Conservation (phyloP, 176 grass and related monocot species). For the Coix lacrymajobi region DNA sequence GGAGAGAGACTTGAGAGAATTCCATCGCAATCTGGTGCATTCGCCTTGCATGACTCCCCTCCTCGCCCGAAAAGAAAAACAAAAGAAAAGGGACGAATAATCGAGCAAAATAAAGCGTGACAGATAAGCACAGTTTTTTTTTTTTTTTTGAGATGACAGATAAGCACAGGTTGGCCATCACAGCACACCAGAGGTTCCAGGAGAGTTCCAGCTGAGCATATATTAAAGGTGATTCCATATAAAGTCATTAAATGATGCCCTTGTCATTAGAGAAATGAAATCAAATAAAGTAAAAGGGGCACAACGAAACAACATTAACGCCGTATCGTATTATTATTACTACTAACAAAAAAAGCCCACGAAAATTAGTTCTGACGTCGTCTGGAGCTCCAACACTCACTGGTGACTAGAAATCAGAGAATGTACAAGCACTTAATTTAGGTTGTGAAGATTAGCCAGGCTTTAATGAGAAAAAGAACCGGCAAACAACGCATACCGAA, state of each 20-base stretch:
- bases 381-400: not conserved
- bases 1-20: not conserved
- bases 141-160: no score
- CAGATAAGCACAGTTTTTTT: constrained; percentile 16
- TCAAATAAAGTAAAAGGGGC: not conserved
- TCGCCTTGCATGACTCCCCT: not conserved
- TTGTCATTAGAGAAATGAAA: not conserved
- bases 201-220: constrained; percentile 17
- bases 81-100: not conserved
- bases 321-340: not conserved
- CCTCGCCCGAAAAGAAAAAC: not conserved
- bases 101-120: constrained; percentile 3
- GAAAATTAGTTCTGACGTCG: not conserved
- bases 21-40: not conserved
- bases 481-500: not conserved
- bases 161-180: constrained; percentile 10
- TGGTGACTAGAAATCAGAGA: not conserved
- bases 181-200: constrained; percentile 10
- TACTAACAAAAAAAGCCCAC: not conserved
- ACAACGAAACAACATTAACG: not conserved
- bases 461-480: not conserved
- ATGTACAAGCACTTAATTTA: not conserved
- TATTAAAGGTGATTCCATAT: constrained; percentile 10
- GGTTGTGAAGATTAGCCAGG: not conserved
- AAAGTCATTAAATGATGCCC: not conserved